These are phyloP conservation scores for Clarireedia homoeocarpa DNA, from an alignment of 2,329 filamentous ascomycete species.

Conservation along the genomic window DNA sequence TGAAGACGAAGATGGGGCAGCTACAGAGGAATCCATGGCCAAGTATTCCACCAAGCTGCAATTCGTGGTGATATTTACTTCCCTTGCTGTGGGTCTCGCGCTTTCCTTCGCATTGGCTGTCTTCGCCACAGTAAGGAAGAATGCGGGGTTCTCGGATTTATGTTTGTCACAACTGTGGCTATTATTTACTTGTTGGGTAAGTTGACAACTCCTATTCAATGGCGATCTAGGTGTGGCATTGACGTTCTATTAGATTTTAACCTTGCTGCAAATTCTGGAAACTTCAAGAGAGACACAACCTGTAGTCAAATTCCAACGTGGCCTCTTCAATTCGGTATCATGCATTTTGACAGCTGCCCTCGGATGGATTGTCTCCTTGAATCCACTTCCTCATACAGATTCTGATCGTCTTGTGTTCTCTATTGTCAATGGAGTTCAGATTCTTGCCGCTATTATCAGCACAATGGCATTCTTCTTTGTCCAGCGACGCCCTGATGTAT, in stretches of 20 bases:
- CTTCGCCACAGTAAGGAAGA: conserved; percentile 36
- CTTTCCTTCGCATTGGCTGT: conserved; percentile 49
- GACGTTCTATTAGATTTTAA: conserved; percentile 34
- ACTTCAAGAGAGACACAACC: conserved; percentile 12
- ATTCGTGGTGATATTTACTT: conserved; percentile 44
- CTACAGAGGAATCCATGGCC: conserved; percentile 52
- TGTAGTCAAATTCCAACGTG: conserved; percentile 14
- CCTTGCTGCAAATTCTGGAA: conserved; percentile 32
- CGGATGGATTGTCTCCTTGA: conserved; percentile 5
- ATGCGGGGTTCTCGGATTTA: conserved; percentile 1
- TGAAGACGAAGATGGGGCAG: conserved; percentile 60
- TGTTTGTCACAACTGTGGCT: conserved; percentile 50
- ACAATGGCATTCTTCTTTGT: conserved; percentile 30
- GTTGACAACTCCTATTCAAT: conserved; percentile 22
- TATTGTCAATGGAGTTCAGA: conserved; percentile 12
- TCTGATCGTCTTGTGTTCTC: conserved; percentile 1
- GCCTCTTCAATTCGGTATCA: conserved; percentile 11
- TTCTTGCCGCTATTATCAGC: conserved; percentile 8
- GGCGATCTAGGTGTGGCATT: conserved; percentile 17
- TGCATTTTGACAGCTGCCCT: conserved; percentile 13
- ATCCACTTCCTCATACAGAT: not conserved
- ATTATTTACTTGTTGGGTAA: conserved; percentile 52
- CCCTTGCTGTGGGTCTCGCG: conserved; percentile 43
- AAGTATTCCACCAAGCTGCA: conserved; percentile 52
- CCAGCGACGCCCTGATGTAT: conserved; percentile 60